These are phyloP conservation scores for Hymenoscyphus linearis DNA, from an alignment of 2,329 filamentous ascomycete species.

Conservation along the genomic window DNA sequence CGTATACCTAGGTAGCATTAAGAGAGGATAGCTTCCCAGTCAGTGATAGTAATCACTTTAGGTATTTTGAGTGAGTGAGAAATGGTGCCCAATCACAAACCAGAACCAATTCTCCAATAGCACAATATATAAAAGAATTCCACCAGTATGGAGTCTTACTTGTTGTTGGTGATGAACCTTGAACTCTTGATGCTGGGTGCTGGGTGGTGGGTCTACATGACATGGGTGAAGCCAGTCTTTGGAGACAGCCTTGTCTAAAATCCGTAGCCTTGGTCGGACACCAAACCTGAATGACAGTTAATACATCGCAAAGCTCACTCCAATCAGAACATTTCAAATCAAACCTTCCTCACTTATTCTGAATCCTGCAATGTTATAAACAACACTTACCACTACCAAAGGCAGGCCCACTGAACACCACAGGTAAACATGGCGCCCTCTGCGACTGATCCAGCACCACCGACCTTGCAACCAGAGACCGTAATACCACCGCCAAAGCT, in stretches of 20 bases:
- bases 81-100: constrained; percentile 6
- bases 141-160: too few species aligned
- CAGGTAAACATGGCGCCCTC: constrained; percentile 30
- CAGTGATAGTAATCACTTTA: not conserved
- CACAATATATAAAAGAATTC: not conserved
- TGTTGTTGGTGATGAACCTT: not conserved
- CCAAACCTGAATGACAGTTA: constrained; percentile 2
- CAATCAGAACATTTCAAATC: not conserved
- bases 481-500: constrained; percentile 50
- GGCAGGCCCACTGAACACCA: not conserved
- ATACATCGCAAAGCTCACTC: constrained; percentile 9
- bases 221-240: not conserved
- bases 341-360: not conserved
- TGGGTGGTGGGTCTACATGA: not conserved
- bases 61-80: constrained; percentile 8
- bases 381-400: not conserved
- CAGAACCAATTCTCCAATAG: too few species aligned
- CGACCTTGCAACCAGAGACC: constrained; percentile 39
- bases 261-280: constrained; percentile 18
- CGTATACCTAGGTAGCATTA: too few species aligned
- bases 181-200: too few species aligned
- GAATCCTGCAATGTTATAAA: constrained; percentile 52
- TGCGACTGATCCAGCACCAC: constrained; percentile 24
- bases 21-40: not conserved
- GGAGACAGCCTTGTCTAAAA: not conserved